These are phyloP conservation scores for Monotropa hypopitys DNA, from an alignment of 179 eudicot species.

Conservation along the genomic window DNA sequence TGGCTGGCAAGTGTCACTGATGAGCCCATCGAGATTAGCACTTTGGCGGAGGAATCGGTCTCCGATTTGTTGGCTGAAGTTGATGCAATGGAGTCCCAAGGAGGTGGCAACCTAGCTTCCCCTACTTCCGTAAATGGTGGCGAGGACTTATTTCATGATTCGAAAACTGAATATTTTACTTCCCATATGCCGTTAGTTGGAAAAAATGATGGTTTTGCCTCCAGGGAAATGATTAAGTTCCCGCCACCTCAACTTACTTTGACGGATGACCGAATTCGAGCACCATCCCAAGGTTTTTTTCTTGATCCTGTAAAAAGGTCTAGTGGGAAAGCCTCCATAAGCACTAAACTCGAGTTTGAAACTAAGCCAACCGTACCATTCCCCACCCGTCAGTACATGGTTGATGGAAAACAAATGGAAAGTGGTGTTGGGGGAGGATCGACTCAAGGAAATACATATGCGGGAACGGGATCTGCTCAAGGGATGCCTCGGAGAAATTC, in stretches of 20 bases:
- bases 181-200: conserved; percentile 47
- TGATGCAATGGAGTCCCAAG: conserved; percentile 85
- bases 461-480: conserved; percentile 11
- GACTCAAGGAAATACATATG: conserved; percentile 14
- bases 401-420: conserved; percentile 12
- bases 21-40: conserved; percentile 78
- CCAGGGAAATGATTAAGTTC: conserved; percentile 34
- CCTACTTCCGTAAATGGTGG: conserved; percentile 54
- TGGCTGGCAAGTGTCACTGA: conserved; percentile 45
- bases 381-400: conserved; percentile 12
- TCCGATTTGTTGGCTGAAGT: conserved; percentile 92
- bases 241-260: conserved; percentile 23
- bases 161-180: conserved; percentile 48
- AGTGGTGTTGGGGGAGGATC: conserved; percentile 24
- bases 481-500: conserved; percentile 22
- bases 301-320: conserved; percentile 17
- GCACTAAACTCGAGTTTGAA: conserved; percentile 40
- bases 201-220: conserved; percentile 35
- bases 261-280: conserved; percentile 15
- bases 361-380: conserved; percentile 15
- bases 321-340: conserved; percentile 19
- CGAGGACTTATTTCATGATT: conserved; percentile 47
- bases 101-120: conserved; percentile 37
- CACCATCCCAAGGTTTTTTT: conserved; percentile 17
- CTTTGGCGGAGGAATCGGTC: conserved; percentile 84